Conservation (phyloP, 495 filamentous ascomycete genomes). For the Penicillium cosmopolitanum region DNA sequence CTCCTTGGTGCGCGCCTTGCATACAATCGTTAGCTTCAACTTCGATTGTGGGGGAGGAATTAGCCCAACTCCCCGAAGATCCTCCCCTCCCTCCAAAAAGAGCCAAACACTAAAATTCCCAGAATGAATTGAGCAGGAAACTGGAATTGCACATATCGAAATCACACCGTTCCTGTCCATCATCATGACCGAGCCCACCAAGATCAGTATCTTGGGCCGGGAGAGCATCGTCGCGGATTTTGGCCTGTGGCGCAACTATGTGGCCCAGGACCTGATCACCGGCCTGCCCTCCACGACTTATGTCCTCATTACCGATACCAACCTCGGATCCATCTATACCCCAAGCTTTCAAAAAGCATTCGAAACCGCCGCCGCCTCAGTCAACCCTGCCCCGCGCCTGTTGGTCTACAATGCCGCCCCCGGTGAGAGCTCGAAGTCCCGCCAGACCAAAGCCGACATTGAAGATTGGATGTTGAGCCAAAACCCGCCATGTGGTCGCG, state of each 20-base stretch:
- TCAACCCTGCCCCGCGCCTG: constrained; percentile 65
- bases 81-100: constrained; percentile 5
- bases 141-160: constrained; percentile 7
- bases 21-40: constrained; percentile 24
- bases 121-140: constrained; percentile 43
- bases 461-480: constrained; percentile 97
- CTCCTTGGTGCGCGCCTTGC: constrained; percentile 19
- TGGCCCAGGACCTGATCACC: constrained; percentile 78
- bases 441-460: constrained; percentile 90
- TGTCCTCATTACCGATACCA: constrained; percentile 94
- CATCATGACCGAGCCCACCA: constrained; percentile 49
- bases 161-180: constrained; percentile 9
- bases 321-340: constrained; percentile 80
- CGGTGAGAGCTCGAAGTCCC: constrained; percentile 90
- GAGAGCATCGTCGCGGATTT: constrained; percentile 92
- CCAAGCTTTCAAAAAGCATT: constrained; percentile 76
- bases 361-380: constrained; percentile 51
- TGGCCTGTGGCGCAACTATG: constrained; percentile 81
- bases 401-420: constrained; percentile 86
- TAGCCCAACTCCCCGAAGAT: constrained; percentile 14
- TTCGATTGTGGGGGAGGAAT: constrained; percentile 24
- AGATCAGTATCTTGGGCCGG: constrained; percentile 61
- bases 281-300: constrained; percentile 86
- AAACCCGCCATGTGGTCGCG: constrained; percentile 75
- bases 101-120: constrained; percentile 21